These are phyloP conservation scores for Prunus campanulata DNA, from an alignment of 306 rosid genomes.

Conservation along the genomic window DNA sequence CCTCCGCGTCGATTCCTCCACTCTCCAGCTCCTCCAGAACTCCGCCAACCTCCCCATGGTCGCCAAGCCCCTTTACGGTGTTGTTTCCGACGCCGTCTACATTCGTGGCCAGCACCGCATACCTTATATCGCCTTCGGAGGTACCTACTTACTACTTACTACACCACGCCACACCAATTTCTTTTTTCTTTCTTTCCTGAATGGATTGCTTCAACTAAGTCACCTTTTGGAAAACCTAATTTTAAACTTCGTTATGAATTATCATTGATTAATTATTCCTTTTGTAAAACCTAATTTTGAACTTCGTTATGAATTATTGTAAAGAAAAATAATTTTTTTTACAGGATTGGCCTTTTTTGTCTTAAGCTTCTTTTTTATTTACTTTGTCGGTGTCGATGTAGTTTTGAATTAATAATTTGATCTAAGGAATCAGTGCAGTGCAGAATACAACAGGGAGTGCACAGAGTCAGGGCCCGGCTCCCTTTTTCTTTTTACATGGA, in stretches of 20 bases:
- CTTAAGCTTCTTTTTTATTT: too few species aligned
- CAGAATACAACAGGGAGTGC: background rate
- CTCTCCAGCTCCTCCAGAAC: conserved; percentile 78
- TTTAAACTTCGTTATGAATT: background rate
- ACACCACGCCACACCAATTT: background rate
- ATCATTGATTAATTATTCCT: background rate
- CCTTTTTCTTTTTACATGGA: too few species aligned
- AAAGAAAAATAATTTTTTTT: too few species aligned
- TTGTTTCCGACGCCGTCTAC: conserved; percentile 74
- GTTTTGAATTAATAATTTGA: background rate
- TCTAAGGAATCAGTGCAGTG: background rate
- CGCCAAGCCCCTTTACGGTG: conserved; percentile 81
- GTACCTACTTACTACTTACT: conserved; percentile 16
- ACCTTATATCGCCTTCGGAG: conserved; percentile 89
- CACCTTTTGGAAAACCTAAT: conserved; percentile 7
- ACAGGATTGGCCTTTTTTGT: too few species aligned
- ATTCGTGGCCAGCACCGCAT: conserved; percentile 76
- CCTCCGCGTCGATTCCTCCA: conserved; percentile 69
- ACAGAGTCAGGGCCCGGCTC: too few species aligned
- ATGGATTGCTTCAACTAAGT: background rate
- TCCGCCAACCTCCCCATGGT: conserved; percentile 92
- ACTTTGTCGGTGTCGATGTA: background rate
- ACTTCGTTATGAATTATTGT: background rate
- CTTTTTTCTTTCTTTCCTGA: background rate
- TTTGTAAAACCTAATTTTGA: conserved; percentile 13